Percentiles rank a stretch among this genome's conserved stretches.
These are phyloP conservation scores for Caulochytrium protostelioides DNA, from an alignment of 371 early-diverging fungal species.

Conservation along the genomic window DNA sequence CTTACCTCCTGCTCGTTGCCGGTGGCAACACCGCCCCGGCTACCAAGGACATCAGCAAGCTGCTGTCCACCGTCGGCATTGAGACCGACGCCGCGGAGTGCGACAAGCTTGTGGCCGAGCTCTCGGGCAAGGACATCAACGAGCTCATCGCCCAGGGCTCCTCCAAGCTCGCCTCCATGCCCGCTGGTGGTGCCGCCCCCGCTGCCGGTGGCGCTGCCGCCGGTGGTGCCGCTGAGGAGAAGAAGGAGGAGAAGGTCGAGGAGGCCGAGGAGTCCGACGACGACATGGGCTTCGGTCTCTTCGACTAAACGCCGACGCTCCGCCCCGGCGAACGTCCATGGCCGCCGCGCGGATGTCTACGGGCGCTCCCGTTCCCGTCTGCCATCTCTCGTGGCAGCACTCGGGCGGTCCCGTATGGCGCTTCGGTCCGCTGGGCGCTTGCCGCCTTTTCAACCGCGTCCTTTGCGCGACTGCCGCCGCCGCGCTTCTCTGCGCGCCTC, in stretches of 20 bases:
- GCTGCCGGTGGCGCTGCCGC: slow-evolving; percentile 28
- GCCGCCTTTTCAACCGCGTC: too few species aligned
- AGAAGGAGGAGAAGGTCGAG: slow-evolving; percentile 11
- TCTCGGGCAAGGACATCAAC: slow-evolving; percentile 69
- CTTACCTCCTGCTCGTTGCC: slow-evolving; percentile 82
- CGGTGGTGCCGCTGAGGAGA: slow-evolving; percentile 6
- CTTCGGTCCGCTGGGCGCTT: too few species aligned
- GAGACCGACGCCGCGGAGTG: slow-evolving; percentile 65
- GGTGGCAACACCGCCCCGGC: slow-evolving; percentile 72
- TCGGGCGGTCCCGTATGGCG: too few species aligned
- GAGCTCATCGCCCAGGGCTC: slow-evolving; percentile 70
- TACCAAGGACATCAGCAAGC: slow-evolving; percentile 53
- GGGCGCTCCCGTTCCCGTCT: too few species aligned
- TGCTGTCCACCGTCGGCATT: slow-evolving; percentile 79
- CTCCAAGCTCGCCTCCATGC: slow-evolving; percentile 79
- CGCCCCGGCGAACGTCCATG: too few species aligned
- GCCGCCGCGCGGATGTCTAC: too few species aligned
- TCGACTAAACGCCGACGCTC: slow-evolving; percentile 18
- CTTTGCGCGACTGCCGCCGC: too few species aligned
- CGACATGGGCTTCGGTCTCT: slow-evolving; percentile 19
- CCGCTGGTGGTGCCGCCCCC: slow-evolving; percentile 44
- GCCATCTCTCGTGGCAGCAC: too few species aligned
- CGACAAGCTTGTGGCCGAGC: slow-evolving; percentile 48
- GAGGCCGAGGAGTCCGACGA: slow-evolving; percentile 6
- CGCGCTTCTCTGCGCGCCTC: too few species aligned